Evolutionary conservation across 306 rosid species (phyloP).

Genomic region (Hylodesmum podocarpum): DNA sequence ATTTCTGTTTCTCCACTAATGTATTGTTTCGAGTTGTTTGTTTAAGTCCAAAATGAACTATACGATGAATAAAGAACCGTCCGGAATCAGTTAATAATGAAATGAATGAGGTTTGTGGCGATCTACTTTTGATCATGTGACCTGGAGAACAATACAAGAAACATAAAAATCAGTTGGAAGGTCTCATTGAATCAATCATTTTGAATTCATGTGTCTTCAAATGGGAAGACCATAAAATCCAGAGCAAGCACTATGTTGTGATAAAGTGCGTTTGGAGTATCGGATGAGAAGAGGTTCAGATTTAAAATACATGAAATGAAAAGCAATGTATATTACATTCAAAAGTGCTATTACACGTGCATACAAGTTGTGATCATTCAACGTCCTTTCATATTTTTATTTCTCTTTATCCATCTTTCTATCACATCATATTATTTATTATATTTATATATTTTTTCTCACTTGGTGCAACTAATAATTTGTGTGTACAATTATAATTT

Average conservation of each 20-base stretch:
- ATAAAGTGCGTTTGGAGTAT: neutral
- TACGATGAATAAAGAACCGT: constrained; percentile 5
- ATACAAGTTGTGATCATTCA: too few relatives aligned
- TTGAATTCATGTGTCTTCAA: constrained; percentile 35
- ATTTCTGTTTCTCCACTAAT: constrained; percentile 7
- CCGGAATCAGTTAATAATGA: neutral
- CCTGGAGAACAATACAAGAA: neutral
- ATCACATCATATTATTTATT: too few relatives aligned
- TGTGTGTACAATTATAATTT: too few relatives aligned
- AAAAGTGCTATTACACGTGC: too few relatives aligned
- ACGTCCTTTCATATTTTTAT: too few relatives aligned
- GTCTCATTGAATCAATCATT: constrained; percentile 30
- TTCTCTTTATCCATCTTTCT: too few relatives aligned
- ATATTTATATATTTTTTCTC: too few relatives aligned
- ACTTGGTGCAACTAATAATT: too few relatives aligned
- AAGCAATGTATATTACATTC: neutral
- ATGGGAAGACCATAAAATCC: constrained; percentile 41
- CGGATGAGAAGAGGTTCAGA: constrained; percentile 10
- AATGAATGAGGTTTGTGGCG: constrained; percentile 15
- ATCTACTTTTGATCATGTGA: constrained; percentile 25
- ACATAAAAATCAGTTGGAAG: neutral
- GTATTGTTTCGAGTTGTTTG: constrained; percentile 25
- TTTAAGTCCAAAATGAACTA: neutral
- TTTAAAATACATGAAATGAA: neutral
- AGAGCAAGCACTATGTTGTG: neutral